phyloP scores from a whole-genome alignment of 2,329 filamentous ascomycete genomes.

The Gyromitra esculenta region DNA sequence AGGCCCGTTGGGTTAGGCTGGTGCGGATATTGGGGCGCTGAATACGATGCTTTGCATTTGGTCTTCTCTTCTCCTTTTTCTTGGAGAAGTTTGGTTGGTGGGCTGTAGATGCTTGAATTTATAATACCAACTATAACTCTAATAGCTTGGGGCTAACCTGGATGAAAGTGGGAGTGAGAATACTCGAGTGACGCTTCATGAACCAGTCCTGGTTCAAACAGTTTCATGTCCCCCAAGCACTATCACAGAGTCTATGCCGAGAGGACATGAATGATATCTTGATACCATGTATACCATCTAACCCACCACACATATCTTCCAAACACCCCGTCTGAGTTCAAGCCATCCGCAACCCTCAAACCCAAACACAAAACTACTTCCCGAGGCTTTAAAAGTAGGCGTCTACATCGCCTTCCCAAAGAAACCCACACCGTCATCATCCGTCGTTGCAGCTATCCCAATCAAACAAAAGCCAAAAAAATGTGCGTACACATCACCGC shows the following conservation, averaged over 20 bases:
- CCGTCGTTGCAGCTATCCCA: not conserved
- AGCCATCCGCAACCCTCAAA: not conserved
- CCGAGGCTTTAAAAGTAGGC: not conserved
- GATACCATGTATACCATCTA: not conserved
- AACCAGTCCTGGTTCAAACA: not conserved
- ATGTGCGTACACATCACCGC: not conserved
- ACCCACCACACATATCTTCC: not conserved
- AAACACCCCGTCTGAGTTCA: not conserved
- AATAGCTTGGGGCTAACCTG: not conserved
- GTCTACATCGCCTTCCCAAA: not conserved
- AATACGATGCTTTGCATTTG: not conserved
- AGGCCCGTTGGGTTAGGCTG: constrained; percentile 19
- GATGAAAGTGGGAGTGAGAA: not conserved
- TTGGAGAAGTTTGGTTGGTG: not conserved
- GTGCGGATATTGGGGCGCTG: not conserved
- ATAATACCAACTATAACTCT: constrained; percentile 5
- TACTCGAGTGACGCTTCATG: constrained; percentile 1
- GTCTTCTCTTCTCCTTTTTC: not conserved
- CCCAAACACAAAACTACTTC: not conserved
- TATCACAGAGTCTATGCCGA: not conserved
- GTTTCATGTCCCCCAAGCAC: not conserved
- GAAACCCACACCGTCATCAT: not conserved
- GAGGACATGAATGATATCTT: not conserved
- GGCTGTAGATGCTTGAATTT: not conserved
- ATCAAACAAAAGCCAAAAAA: not conserved